Evolutionary conservation across 371 early-diverging fungal genomes (phyloP), one percentile per base, ranked within the genome.

Genomic region (Apophysomyces variabilis): DNA sequence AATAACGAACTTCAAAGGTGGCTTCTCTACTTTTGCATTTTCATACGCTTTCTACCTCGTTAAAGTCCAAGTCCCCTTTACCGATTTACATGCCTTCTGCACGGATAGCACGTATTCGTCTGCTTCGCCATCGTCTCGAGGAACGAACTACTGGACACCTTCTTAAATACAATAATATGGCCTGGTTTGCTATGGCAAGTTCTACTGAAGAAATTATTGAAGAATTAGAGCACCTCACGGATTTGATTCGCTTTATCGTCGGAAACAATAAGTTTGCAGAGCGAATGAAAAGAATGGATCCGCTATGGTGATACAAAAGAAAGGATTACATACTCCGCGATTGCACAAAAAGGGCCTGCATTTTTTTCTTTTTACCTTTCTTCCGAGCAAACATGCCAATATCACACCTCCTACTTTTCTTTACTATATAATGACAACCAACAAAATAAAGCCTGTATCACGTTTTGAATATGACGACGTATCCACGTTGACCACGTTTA

Each of bases 71-170:
- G 62, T 76, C 81, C 5, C 82, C 85, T 1, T 67, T 88, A 50
- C 88, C 88, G 0, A 80, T 82, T 0, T 88, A 83, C 57, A 80
- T 88, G 67, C 88, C 88, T 1, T 83, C 85, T 4, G 83, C 85
- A 11, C 71, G 86, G 13, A 68, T 81, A 54, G 82, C 85, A 0
- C 80, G 88, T 1, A 70, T 66, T 1, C 82, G 83, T 21, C 70
- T 88, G 6, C 79, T 85, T 57, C 73, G 79, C n/a, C 77, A 78
- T 43, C 79, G 81, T 58, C 70, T 76, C 4, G 67, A 69, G n/a
- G 62, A 47, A 11, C 60, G 47, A 11, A 50, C 54, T 7, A 50
- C 54, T 21, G 11, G 54, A 5, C 54, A 50, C 21, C 75, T 68
- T 64, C 72, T 78, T 5, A 73, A 66, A 12, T 78, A 76, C 61